phyloP scores from a whole-genome alignment of 2,329 filamentous ascomycete genomes.

The Pseudopyricularia javanii region DNA sequence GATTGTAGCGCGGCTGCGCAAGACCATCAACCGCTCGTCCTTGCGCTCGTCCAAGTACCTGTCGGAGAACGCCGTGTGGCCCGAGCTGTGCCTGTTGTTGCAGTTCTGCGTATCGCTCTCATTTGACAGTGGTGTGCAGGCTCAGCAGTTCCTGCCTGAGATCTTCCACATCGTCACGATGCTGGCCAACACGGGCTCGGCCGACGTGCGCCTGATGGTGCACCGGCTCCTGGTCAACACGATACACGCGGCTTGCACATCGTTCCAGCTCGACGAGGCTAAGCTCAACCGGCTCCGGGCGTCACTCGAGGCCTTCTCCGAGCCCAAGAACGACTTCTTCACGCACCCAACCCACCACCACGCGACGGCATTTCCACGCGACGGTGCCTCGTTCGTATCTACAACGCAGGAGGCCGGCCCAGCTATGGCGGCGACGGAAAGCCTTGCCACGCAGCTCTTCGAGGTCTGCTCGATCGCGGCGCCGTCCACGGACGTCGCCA shows the following conservation, averaged over 20 bases:
- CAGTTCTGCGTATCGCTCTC: conserved; percentile 55
- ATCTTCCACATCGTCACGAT: conserved; percentile 61
- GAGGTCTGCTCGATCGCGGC: conserved; percentile 53
- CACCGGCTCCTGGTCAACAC: conserved; percentile 55
- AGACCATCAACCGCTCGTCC: conserved; percentile 55
- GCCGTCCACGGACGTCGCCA: conserved; percentile 51
- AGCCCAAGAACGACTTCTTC: conserved; percentile 46
- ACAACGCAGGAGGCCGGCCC: conserved; percentile 40
- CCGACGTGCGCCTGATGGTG: conserved; percentile 44
- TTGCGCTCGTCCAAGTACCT: conserved; percentile 52
- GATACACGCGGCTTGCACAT: conserved; percentile 55
- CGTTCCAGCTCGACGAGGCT: conserved; percentile 48
- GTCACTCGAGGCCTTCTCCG: conserved; percentile 45
- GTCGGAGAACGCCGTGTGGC: conserved; percentile 56
- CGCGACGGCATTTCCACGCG: conserved; percentile 19
- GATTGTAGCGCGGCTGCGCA: conserved; percentile 51
- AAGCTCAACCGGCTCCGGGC: conserved; percentile 42
- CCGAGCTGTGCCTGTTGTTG: conserved; percentile 55
- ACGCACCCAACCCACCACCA: conserved; percentile 22
- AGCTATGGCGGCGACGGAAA: conserved; percentile 44
- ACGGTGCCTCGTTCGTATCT: conserved; percentile 38
- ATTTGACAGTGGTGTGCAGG: conserved; percentile 55
- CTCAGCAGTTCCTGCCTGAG: conserved; percentile 56
- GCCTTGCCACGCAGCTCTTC: conserved; percentile 47
- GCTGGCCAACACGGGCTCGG: conserved; percentile 51